Evolutionary conservation across 2,329 filamentous ascomycete species (phyloP).

Genomic region (Ophiostoma sp.): DNA sequence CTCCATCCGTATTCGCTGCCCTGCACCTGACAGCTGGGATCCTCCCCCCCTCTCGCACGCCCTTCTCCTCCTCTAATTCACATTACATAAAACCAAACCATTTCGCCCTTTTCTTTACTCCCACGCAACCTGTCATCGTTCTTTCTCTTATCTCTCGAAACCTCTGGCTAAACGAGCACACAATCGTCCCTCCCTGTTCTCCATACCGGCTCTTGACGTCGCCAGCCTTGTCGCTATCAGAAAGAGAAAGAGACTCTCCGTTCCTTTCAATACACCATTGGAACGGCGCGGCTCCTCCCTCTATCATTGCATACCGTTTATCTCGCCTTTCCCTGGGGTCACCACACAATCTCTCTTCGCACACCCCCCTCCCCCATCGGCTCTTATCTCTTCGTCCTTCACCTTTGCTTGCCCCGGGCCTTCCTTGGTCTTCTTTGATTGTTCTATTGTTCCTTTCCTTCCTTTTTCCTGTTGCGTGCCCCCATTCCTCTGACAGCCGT

Average conservation of each 20-base stretch:
- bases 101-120: constrained; percentile 40
- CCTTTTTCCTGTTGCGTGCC: constrained; percentile 11
- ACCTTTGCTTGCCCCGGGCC: constrained; percentile 14
- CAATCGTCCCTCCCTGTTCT: constrained; percentile 20
- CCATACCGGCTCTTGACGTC: background rate
- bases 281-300: constrained; percentile 21
- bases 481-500: constrained; percentile 19
- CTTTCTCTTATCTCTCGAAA: constrained; percentile 35
- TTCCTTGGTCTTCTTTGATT: constrained; percentile 10
- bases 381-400: constrained; percentile 18
- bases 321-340: background rate
- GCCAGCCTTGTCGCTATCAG: constrained; percentile 8
- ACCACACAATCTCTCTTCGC: constrained; percentile 5
- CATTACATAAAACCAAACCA: constrained; percentile 47
- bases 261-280: background rate
- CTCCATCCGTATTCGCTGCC: background rate
- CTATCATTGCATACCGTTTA: constrained; percentile 17
- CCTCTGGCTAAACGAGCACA: constrained; percentile 18
- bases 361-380: constrained; percentile 19
- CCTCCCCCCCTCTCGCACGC: constrained; percentile 24
- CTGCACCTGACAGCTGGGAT: constrained; percentile 6
- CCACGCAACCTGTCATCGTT: constrained; percentile 38
- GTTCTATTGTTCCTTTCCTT: constrained; percentile 18
- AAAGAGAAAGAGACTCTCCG: constrained; percentile 1
- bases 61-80: constrained; percentile 33